Conservation (phyloP, 2,329 filamentous ascomycete genomes). For the Xylariaceae sp. region DNA sequence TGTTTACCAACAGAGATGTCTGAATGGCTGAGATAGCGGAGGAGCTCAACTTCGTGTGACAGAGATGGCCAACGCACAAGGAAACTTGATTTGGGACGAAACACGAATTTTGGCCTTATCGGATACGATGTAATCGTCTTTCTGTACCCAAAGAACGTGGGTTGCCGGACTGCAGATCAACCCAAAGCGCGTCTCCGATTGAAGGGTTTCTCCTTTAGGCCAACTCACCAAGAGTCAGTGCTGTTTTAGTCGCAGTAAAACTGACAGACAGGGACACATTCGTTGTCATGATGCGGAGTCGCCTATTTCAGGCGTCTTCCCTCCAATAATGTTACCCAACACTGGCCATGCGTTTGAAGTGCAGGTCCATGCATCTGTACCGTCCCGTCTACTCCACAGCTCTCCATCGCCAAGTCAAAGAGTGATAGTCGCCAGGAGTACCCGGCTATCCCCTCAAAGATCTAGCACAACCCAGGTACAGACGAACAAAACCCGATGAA, state of each 20-base stretch:
- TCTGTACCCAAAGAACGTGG: no score
- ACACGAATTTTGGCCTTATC: slow-evolving; percentile 12
- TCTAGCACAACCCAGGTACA: slow-evolving; percentile 10
- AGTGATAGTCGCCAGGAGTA: slow-evolving; percentile 22
- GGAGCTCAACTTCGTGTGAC: slow-evolving; percentile 14
- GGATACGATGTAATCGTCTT: neutral
- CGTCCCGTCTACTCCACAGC: slow-evolving; percentile 20
- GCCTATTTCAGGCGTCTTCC: slow-evolving; percentile 7
- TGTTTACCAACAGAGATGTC: slow-evolving; percentile 17
- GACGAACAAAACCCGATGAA: slow-evolving; percentile 13
- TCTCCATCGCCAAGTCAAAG: slow-evolving; percentile 18
- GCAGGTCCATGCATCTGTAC: slow-evolving; percentile 21
- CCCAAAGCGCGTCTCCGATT: neutral
- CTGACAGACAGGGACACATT: neutral
- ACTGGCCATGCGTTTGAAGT: slow-evolving; percentile 25
- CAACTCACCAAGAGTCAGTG: no score
- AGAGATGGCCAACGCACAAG: no score
- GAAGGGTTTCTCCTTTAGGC: no score
- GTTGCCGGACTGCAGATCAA: slow-evolving; percentile 2
- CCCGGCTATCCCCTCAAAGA: slow-evolving; percentile 8
- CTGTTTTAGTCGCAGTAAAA: no score
- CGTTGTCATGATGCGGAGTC: slow-evolving; percentile 6
- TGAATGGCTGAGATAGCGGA: slow-evolving; percentile 17
- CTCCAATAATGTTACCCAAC: slow-evolving; percentile 17
- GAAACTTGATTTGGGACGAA: slow-evolving; percentile 8